Conservation (phyloP, 1,284 basidiomycete species). For the Tilletia setariae region DNA sequence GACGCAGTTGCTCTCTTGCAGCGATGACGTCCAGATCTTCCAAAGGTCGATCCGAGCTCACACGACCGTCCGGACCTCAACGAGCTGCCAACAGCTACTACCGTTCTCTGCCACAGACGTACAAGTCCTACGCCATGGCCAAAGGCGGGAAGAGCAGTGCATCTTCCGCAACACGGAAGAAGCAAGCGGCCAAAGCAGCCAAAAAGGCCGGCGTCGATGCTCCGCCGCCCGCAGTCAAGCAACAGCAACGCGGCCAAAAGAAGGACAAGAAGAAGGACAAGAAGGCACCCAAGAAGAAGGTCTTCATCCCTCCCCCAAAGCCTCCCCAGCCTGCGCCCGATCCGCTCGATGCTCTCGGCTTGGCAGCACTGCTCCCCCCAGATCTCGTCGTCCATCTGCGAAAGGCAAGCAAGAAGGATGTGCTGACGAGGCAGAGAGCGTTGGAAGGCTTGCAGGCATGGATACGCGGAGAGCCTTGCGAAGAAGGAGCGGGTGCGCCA, state of each 20-base stretch:
- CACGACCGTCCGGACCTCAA: background rate
- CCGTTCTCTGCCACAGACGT: no score
- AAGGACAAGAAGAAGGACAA: slow-evolving; percentile 42
- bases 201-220: slow-evolving; percentile 39
- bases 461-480: slow-evolving; percentile 55
- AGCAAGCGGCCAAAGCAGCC: slow-evolving; percentile 48
- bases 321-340: slow-evolving; percentile 79
- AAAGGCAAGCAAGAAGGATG: slow-evolving; percentile 84
- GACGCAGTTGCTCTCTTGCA: no score
- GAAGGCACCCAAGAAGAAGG: slow-evolving; percentile 46
- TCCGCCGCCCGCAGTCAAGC: slow-evolving; percentile 24
- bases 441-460: slow-evolving; percentile 78
- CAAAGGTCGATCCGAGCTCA: background rate
- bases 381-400: slow-evolving; percentile 80
- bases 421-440: slow-evolving; percentile 77
- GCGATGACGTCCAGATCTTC: no score
- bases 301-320: slow-evolving; percentile 49
- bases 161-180: slow-evolving; percentile 51
- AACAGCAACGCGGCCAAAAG: slow-evolving; percentile 39
- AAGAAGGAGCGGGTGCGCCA: slow-evolving; percentile 54
- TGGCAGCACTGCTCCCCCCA: slow-evolving; percentile 61
- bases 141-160: slow-evolving; percentile 47
- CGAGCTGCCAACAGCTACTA: no score
- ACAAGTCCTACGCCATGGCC: background rate
- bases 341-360: slow-evolving; percentile 82